Percentiles rank a stretch among this genome's conserved stretches.
Evolutionary conservation across 2,329 filamentous ascomycete genomes (phyloP).

Genomic region (Colletotrichum sp.): DNA sequence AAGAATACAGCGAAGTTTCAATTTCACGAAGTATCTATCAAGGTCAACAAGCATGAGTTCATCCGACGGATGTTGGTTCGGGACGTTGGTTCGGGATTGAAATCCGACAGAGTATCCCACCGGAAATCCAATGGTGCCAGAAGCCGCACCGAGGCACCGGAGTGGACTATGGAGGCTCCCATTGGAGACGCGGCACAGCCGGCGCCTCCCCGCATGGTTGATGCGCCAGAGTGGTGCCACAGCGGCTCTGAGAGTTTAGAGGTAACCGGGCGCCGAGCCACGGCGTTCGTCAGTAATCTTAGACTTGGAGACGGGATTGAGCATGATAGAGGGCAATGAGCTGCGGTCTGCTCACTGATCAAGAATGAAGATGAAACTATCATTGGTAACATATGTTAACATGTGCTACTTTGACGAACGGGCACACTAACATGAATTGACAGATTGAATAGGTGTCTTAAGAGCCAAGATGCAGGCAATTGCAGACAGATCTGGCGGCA

Average conservation of each 20-base stretch:
- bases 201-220: not conserved
- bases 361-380: not conserved
- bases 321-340: not conserved
- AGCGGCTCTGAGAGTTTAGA: not conserved
- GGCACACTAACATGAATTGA: not conserved
- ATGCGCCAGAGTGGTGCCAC: conserved; percentile 5
- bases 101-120: not conserved
- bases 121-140: not conserved
- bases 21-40: not conserved
- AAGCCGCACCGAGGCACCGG: conserved; percentile 17
- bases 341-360: not conserved
- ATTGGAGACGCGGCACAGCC: conserved; percentile 3
- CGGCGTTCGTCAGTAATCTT: not conserved
- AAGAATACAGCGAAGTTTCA: not conserved
- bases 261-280: not conserved
- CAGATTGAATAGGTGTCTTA: not conserved
- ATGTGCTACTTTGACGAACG: not conserved
- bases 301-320: not conserved
- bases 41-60: not conserved
- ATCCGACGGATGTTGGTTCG: not conserved
- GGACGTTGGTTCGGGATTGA: not conserved
- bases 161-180: not conserved
- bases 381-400: fast-evolving
- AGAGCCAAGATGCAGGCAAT: not conserved
- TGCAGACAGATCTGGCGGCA: not conserved